Percentiles rank a stretch among this genome's conserved stretches.
Conservation (phyloP, 139 green algal species). For the Desmodesmus armatus region DNA sequence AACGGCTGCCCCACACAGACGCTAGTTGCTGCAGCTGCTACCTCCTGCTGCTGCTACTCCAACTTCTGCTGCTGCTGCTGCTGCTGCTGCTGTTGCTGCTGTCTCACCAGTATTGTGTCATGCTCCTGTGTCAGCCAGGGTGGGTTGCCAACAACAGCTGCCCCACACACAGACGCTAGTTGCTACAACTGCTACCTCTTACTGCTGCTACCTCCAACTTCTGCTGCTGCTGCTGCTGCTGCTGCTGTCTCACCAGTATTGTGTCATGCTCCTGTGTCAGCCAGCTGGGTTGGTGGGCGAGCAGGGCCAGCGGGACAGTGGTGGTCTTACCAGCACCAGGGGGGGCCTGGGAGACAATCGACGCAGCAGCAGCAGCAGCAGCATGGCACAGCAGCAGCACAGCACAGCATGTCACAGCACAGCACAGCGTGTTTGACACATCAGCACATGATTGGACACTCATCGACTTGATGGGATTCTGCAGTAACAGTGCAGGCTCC, state of each 20-base stretch:
- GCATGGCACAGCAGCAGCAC: neutral
- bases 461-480: too few relatives aligned
- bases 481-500: neutral
- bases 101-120: too few relatives aligned
- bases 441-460: too few relatives aligned
- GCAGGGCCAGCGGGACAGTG: slow-evolving; percentile 68
- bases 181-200: neutral
- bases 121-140: too few relatives aligned
- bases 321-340: slow-evolving; percentile 83
- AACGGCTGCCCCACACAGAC: too few relatives aligned
- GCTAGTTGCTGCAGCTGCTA: too few relatives aligned
- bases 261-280: slow-evolving; percentile 44
- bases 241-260: slow-evolving; percentile 44
- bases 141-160: neutral
- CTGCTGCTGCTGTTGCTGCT: too few relatives aligned
- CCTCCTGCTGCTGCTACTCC: too few relatives aligned
- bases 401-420: too few relatives aligned
- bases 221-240: too few relatives aligned
- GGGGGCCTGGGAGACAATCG: slow-evolving; percentile 57
- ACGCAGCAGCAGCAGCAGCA: neutral
- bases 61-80: too few relatives aligned
- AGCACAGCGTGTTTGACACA: too few relatives aligned
- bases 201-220: neutral
- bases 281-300: slow-evolving; percentile 57
- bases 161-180: neutral